Evolutionary conservation across 2,329 filamentous ascomycete species (phyloP).

Genomic region (Aspergillus jensenii): DNA sequence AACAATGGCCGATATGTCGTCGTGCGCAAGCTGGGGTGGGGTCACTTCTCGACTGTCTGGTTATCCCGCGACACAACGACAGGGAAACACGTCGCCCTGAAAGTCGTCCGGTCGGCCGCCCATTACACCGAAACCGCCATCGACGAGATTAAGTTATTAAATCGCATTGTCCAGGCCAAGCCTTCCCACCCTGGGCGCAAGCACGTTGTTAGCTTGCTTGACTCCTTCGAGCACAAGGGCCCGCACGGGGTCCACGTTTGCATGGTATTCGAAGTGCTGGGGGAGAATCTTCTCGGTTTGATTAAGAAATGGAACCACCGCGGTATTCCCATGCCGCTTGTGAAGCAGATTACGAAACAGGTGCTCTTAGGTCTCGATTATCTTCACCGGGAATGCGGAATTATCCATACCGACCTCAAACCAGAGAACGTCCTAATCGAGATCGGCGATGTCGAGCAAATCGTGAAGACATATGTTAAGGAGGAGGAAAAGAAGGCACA

Average conservation of each 20-base stretch:
- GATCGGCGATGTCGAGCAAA: slow-evolving; percentile 98
- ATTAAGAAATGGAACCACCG: slow-evolving; percentile 99
- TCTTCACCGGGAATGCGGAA: slow-evolving; percentile 94
- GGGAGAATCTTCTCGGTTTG: slow-evolving; percentile 88
- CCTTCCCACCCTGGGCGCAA: slow-evolving; percentile 90
- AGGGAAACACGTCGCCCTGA: slow-evolving; percentile 92
- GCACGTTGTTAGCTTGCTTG: slow-evolving; percentile 92
- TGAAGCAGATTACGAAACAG: slow-evolving; percentile 99
- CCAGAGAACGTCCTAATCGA: slow-evolving; percentile 98
- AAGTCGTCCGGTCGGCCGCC: slow-evolving; percentile 94
- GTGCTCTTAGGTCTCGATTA: slow-evolving; percentile 94
- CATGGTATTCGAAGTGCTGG: slow-evolving; percentile 98
- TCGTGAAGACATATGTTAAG: slow-evolving; percentile 94
- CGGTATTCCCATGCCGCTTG: slow-evolving; percentile 91
- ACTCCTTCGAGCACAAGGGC: slow-evolving; percentile 97
- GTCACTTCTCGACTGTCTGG: slow-evolving; percentile 98
- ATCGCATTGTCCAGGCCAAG: slow-evolving; percentile 94
- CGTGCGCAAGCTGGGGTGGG: slow-evolving; percentile 95
- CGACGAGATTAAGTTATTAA: slow-evolving; percentile 97
- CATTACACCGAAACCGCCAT: slow-evolving; percentile 99
- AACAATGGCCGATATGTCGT: slow-evolving; percentile 97
- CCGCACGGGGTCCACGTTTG: slow-evolving; percentile 96
- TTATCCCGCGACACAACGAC: slow-evolving; percentile 78
- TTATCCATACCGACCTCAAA: slow-evolving; percentile 97
- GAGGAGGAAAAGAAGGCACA: slow-evolving; percentile 63